These are phyloP conservation scores for Dioszegia hungarica DNA, from an alignment of 768 basidiomycete species.

Conservation along the genomic window DNA sequence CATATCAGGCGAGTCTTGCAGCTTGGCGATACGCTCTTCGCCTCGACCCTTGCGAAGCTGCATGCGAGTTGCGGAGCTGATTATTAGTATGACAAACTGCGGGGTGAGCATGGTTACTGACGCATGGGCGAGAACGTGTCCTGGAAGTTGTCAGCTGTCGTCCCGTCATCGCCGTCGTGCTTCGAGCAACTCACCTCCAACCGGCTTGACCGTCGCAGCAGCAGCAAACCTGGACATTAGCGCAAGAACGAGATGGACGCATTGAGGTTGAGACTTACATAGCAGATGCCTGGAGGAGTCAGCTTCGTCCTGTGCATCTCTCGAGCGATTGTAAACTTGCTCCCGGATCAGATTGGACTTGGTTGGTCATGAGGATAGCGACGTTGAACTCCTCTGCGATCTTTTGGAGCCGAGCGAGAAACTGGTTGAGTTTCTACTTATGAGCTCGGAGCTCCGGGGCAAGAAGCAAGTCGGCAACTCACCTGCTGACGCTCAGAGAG, in stretches of 20 bases:
- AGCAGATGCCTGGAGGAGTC: constrained; percentile 34
- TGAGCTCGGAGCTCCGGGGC: constrained; percentile 1
- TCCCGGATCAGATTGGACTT: constrained; percentile 85
- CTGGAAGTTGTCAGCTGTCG: constrained; percentile 10
- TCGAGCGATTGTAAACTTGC: constrained; percentile 53
- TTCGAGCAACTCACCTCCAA: constrained; percentile 48
- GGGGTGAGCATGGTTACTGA: constrained; percentile 9
- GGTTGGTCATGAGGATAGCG: constrained; percentile 82
- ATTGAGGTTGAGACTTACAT: constrained; percentile 31
- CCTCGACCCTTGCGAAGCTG: constrained; percentile 46
- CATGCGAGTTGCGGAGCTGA: constrained; percentile 46
- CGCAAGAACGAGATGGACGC: neutral
- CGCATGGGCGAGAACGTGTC: constrained; percentile 48
- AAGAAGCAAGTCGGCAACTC: constrained; percentile 54
- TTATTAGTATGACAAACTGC: neutral
- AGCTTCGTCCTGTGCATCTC: neutral
- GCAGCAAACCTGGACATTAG: constrained; percentile 63
- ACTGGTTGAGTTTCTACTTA: constrained; percentile 69
- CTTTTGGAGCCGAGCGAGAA: constrained; percentile 81
- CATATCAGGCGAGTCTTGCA: constrained; percentile 45
- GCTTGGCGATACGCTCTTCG: constrained; percentile 47
- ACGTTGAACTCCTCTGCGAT: constrained; percentile 72
- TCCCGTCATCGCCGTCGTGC: neutral
- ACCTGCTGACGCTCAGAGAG: constrained; percentile 84
- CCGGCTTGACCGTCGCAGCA: constrained; percentile 84